phyloP scores from a whole-genome alignment of 2,329 filamentous ascomycete genomes.

The Anthostomella pinea region DNA sequence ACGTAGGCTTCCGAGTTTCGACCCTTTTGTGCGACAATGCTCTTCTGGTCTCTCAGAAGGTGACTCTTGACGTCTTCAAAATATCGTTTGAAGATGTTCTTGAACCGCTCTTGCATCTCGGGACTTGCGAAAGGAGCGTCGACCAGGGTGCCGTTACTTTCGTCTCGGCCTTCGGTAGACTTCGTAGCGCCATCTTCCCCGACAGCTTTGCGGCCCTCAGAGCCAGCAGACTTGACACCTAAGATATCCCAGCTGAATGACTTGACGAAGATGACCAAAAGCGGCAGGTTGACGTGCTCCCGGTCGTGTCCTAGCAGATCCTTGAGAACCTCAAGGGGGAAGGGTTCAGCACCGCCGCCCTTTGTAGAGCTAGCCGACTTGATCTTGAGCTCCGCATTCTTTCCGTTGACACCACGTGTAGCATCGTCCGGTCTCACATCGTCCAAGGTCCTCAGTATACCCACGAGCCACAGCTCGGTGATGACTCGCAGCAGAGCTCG shows the following conservation, averaged over 20 bases:
- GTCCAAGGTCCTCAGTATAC: conserved; percentile 77
- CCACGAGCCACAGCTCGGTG: conserved; percentile 94
- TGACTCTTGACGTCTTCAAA: conserved; percentile 91
- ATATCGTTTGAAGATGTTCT: conserved; percentile 79
- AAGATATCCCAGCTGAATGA: conserved; percentile 94
- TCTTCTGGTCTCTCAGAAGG: conserved; percentile 86
- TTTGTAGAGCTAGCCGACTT: conserved; percentile 54
- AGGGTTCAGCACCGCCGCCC: conserved; percentile 76
- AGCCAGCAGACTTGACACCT: conserved; percentile 68
- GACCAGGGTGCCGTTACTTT: conserved; percentile 43
- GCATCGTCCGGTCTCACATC: conserved; percentile 63
- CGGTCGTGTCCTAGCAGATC: conserved; percentile 91
- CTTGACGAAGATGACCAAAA: conserved; percentile 94
- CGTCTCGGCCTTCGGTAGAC: conserved; percentile 47
- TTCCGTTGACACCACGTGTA: conserved; percentile 60
- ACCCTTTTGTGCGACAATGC: conserved; percentile 79
- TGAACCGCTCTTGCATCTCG: conserved; percentile 82
- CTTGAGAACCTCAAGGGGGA: conserved; percentile 95
- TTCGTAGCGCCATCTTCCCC: conserved; percentile 74
- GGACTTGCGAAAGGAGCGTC: conserved; percentile 73
- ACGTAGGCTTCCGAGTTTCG: conserved; percentile 98
- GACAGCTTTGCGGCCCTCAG: conserved; percentile 79
- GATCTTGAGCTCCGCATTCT: conserved; percentile 58
- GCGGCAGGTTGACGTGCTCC: conserved; percentile 84
- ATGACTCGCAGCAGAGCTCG: conserved; percentile 83